Evolutionary conservation across 768 basidiomycete genomes (phyloP), one percentile per base, ranked within the genome.

Genomic region (Boletus rufocinnamomeus): DNA sequence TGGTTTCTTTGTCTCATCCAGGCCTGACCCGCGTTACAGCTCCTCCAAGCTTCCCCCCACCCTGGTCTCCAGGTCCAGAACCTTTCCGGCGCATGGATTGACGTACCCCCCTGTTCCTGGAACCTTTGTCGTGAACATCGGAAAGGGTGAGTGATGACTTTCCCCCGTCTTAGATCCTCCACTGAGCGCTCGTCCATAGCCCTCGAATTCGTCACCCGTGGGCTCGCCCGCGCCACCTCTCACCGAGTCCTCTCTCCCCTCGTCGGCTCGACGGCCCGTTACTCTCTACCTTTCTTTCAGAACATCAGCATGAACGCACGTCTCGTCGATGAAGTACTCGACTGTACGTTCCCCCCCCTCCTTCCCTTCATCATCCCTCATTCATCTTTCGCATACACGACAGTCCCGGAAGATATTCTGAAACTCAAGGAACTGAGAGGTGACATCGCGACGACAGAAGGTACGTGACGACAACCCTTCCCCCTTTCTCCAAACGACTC

Each of bases 251-350:
- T 91, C 32, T 89, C 88, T 0, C 91, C 91, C 1, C 73, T 77
- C 2, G 55, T 72, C 9, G 80, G 63, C 16, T 75, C 78, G 0
- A 84, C 83, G 0, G 83, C 89, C 0, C 85, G 91, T 13, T 93
- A 91, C 72, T 92, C 90, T 0, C 82, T 93, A 0, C 91, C 91
- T 0, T 91, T 91, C 75, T 93, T 93, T 82, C 91, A 93, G 65
- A 90, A 85, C 63, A 91, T 93, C 52, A 76, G 84, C 7, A 74
- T 88, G 44, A 74, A 79, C 37, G 76, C 84, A 4, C 74, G 76
- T 47, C 74, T 93, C 19, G 74, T 70, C 27, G 76, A 82, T 44
- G 54, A 78, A 4, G 79, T 74, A 6, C 71, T 82, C n/a, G 69
- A 76, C 4, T 72, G 79, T 82, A 80, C 23, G 77, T 78, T n/a